These are phyloP conservation scores for Hypoxylon perforatum DNA, from an alignment of 495 filamentous ascomycete species.

Conservation along the genomic window DNA sequence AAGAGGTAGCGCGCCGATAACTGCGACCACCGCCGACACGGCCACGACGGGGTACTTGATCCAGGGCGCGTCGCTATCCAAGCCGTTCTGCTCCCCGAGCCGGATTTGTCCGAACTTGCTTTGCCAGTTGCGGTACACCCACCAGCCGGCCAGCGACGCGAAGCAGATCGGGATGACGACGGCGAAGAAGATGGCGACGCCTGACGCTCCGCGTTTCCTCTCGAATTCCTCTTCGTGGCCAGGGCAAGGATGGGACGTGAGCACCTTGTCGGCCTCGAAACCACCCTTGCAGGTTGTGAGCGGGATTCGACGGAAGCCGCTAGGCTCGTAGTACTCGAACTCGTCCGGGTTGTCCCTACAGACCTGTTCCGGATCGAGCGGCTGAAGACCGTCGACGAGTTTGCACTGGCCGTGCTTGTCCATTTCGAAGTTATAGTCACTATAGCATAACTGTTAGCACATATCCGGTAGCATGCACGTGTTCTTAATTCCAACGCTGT, in stretches of 20 bases:
- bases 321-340: conserved; percentile 81
- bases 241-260: conserved; percentile 70
- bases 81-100: conserved; percentile 72
- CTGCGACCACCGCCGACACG: conserved; percentile 79
- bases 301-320: conserved; percentile 91
- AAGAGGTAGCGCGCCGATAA: conserved; percentile 78
- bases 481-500: background rate
- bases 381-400: conserved; percentile 75
- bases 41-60: conserved; percentile 82
- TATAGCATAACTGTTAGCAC: conserved; percentile 48
- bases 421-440: conserved; percentile 93
- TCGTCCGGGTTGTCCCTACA: conserved; percentile 74
- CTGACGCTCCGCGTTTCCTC: conserved; percentile 74
- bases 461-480: background rate
- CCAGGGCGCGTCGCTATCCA: conserved; percentile 73
- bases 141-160: conserved; percentile 81
- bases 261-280: conserved; percentile 71
- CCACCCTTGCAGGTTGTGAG: conserved; percentile 86
- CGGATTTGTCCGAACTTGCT: conserved; percentile 91
- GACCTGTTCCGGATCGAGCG: conserved; percentile 69
- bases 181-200: conserved; percentile 85
- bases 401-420: conserved; percentile 77
- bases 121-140: conserved; percentile 85
- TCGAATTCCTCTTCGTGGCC: conserved; percentile 82
- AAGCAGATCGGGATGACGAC: conserved; percentile 76